Conservation (phyloP, 2,329 filamentous ascomycete genomes). For the Fusarium abutilonis region DNA sequence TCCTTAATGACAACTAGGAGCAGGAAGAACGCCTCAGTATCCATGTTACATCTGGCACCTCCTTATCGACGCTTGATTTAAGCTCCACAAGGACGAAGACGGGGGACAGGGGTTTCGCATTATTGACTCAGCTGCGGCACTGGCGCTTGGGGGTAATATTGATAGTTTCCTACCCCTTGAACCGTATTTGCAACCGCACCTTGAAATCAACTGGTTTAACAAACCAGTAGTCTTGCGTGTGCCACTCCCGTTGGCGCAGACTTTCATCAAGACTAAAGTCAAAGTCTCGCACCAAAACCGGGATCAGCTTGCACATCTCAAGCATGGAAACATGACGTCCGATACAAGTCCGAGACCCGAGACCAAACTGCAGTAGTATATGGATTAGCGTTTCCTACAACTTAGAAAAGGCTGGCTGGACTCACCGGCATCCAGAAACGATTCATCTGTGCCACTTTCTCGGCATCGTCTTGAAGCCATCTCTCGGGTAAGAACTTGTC, state of each 20-base stretch:
- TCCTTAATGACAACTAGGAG: too few species aligned
- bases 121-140: too few species aligned
- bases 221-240: constrained; percentile 32
- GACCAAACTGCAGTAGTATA: constrained; percentile 27
- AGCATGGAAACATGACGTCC: constrained; percentile 41
- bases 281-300: constrained; percentile 36
- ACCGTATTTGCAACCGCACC: too few species aligned
- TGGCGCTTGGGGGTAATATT: too few species aligned
- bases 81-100: too few species aligned
- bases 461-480: constrained; percentile 21
- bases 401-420: too few species aligned
- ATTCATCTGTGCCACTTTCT: constrained; percentile 25
- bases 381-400: too few species aligned
- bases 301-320: constrained; percentile 41
- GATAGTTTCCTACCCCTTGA: too few species aligned
- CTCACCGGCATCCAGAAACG: constrained; percentile 39
- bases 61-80: too few species aligned
- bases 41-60: too few species aligned
- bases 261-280: constrained; percentile 24
- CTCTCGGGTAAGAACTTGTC: constrained; percentile 29
- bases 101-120: too few species aligned
- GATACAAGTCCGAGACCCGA: constrained; percentile 39
- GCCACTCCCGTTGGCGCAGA: constrained; percentile 6
- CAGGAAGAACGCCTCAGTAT: too few species aligned
- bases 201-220: constrained; percentile 31